Evolutionary conservation across 1,284 basidiomycete genomes (phyloP), one percentile per base, ranked within the genome.

Genomic region (Tetrapyrgos nigripes): DNA sequence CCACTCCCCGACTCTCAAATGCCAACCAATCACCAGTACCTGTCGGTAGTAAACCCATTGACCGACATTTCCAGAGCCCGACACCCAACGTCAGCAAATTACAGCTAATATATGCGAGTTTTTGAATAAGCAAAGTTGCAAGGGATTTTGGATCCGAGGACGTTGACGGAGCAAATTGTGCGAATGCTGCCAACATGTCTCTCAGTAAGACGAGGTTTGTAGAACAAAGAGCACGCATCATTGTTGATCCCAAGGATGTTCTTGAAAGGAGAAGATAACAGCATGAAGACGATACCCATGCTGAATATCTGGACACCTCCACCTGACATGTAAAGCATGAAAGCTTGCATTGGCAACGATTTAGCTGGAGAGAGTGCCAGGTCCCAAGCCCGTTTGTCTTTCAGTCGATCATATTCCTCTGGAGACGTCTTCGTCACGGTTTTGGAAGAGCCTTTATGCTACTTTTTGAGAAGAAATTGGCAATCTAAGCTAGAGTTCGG

Each of bases 311-410:
- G 94, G 11, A 96, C 89, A 46, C 93, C 92, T 26, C 92, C 89
- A 43, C 94, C 94, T 24, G 93, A 96, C 89, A 97, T 96, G 84
- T 96, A 97, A 45, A 97, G 82, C 94, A 97, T 96, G 78, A 97
- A 91, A 1, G 88, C 93, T 70, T 96, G 94, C 94, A 96, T 96
- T 3, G 94, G 94, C 23, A 97, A 82, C 11, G 88, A 87, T 74
- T 96, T 96, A 44, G 92, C 92, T 0, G 94, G 94, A 45, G 86
- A 80, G 54, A 91, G 83, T 37, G 94, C 94, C 53, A 94, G 79
- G 63, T 95, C 93, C 93, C 94, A 94, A 55, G 94, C 94, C 45
- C 93, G 86, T 67, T 86, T 88, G 63, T 88, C 83, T 71, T 94
- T 94, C 61, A 96, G 79, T 27, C 77, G 49, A 31, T 4, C 17